These are phyloP conservation scores for Bonia amplexicaulis DNA, from an alignment of 176 grass and related monocot species.

Conservation along the genomic window DNA sequence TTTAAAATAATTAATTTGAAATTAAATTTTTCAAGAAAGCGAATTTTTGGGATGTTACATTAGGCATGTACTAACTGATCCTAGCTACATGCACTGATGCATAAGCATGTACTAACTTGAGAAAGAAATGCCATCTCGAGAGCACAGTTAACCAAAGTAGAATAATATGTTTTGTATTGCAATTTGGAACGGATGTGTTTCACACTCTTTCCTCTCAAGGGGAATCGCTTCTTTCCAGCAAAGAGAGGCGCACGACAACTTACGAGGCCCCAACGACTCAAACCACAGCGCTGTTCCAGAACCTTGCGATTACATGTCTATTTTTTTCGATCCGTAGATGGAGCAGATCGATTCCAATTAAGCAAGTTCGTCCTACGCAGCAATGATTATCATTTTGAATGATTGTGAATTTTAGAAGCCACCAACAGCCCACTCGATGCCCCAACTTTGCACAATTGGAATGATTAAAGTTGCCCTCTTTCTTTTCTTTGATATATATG, in stretches of 20 bases:
- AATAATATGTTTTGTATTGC: not conserved
- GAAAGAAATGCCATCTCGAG: not conserved
- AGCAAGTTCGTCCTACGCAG: conserved; percentile 1
- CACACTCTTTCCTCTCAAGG: not conserved
- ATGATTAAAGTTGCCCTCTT: conserved; percentile 18
- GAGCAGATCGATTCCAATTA: conserved; percentile 13
- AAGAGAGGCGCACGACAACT: not conserved
- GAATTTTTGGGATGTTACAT: too few species aligned
- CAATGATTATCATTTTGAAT: conserved; percentile 31
- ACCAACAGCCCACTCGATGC: not conserved
- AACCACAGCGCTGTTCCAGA: not conserved
- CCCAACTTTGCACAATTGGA: not conserved
- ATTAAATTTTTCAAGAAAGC: too few species aligned
- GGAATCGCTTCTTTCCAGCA: conserved; percentile 1
- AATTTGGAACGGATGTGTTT: too few species aligned
- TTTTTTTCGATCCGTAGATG: not conserved
- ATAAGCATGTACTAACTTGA: not conserved
- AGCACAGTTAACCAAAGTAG: not conserved
- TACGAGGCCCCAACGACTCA: not conserved
- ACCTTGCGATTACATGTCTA: not conserved
- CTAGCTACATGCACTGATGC: not conserved
- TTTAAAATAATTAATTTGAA: too few species aligned
- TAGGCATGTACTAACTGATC: not conserved
- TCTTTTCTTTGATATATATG: not conserved
- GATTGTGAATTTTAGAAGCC: conserved; percentile 26